Conservation (phyloP, 345 rosid species). For the Melaleuca quinquenervia region DNA sequence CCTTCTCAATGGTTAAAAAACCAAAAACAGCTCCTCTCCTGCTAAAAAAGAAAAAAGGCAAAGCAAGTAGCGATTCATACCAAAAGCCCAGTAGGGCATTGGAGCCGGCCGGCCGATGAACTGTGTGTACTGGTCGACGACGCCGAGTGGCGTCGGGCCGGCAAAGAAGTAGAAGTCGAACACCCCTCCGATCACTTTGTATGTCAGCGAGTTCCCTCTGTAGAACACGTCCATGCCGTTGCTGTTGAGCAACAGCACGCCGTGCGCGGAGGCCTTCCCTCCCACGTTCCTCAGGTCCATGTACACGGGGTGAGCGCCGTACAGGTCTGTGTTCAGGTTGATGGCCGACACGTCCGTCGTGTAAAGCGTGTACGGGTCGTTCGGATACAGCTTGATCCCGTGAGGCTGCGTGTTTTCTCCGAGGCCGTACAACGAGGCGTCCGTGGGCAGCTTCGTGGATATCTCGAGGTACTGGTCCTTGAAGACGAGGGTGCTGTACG, state of each 20-base stretch:
- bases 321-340: constrained; percentile 75
- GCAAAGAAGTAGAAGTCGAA: constrained; percentile 83
- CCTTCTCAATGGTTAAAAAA: background rate
- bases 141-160: constrained; percentile 66
- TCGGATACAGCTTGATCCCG: constrained; percentile 80
- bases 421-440: constrained; percentile 79
- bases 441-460: constrained; percentile 71
- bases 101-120: constrained; percentile 94
- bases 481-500: constrained; percentile 61
- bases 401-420: constrained; percentile 96
- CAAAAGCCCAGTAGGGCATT: constrained; percentile 98
- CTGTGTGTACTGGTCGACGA: constrained; percentile 78
- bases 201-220: constrained; percentile 71
- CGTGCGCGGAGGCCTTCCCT: constrained; percentile 58
- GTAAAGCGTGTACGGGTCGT: constrained; percentile 90
- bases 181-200: constrained; percentile 90
- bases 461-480: constrained; percentile 97
- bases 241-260: constrained; percentile 74
- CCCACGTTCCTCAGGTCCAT: constrained; percentile 90
- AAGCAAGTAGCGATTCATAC: constrained; percentile 18
- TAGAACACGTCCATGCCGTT: constrained; percentile 98
- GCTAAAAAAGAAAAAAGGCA: background rate
- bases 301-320: constrained; percentile 90
- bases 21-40: background rate
- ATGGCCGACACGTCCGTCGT: constrained; percentile 79